Evolutionary conservation across 2,329 filamentous ascomycete genomes (phyloP), one percentile per base, ranked within the genome.

Genomic region (Cladosporium austrohemisphaericum): DNA sequence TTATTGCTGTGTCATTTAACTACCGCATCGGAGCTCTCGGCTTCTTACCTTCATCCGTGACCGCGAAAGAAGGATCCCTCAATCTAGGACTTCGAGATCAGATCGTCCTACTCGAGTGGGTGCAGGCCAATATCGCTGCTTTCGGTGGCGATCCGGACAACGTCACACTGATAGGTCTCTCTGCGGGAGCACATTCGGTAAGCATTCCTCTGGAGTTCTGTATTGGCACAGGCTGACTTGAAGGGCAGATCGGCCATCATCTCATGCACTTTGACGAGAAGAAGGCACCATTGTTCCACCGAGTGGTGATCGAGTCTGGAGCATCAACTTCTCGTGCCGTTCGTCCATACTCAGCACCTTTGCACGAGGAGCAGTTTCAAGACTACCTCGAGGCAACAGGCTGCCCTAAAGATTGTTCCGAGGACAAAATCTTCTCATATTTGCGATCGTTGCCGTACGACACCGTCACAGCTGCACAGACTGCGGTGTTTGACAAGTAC

Each of bases 11-110:
- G 46, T 77, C 72, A 60, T 76, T 82, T 65, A 80, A 79, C 67
- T 80, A 85, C 61, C 76, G 84, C 2, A 74, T 86, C 49, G 83
- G 83, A 2, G 77, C 79, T 5, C 69, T 88, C 55, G 86, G 86
- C 0, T 89, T 91, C 66, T 65, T 86, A 26, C 78, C 80, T 16
- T 81, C 75, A 14, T 63, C 62, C 2, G 51, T 76, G 36, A 74
- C 76, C 9, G 71, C 74, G 7, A 73, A 75, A 29, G 74, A 76
- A 41, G 81, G 78, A 0, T 52, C 77, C 25, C 63, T 83, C 47
- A 73, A 73, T 38, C 41, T 55, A 5, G 72, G 71, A 20, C 58
- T 74, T 3, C 59, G 64, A 2, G 65, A 71, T 38, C 62, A 72
- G 55, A 68, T 71, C 22, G 50, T 71, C 52, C 65, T 64, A 1